A percentile compares a stretch with the other conserved stretches of the same genome.
These are phyloP conservation scores for Hippophae gyantsensis DNA, from an alignment of 306 rosid genomes.

Conservation along the genomic window DNA sequence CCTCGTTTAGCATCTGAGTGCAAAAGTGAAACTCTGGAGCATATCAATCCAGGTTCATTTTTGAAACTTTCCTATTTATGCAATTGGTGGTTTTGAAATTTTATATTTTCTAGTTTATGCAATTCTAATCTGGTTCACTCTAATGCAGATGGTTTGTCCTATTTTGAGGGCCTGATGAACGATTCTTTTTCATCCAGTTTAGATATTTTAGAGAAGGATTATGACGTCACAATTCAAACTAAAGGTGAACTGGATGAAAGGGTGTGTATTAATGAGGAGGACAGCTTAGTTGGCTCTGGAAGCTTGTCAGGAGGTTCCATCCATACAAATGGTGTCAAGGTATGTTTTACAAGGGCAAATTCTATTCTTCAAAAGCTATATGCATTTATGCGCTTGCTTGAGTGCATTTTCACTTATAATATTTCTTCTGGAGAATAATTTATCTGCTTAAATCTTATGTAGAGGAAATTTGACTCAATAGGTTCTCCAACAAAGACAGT, in stretches of 20 bases:
- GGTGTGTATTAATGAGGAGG: conserved; percentile 72
- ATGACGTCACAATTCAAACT: conserved; percentile 48
- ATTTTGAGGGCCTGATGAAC: conserved; percentile 74
- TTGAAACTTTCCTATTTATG: conserved; percentile 5
- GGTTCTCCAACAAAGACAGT: conserved; percentile 76
- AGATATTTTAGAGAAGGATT: conserved; percentile 64
- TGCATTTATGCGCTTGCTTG: not conserved
- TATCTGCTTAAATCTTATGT: conserved; percentile 10
- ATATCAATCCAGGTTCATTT: conserved; percentile 59
- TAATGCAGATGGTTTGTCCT: conserved; percentile 69
- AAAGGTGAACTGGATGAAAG: conserved; percentile 89
- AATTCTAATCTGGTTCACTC: conserved; percentile 7
- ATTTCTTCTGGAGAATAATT: conserved; percentile 4
- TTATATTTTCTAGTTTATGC: conserved; percentile 3
- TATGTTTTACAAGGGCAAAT: conserved; percentile 22
- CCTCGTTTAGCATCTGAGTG: conserved; percentile 66
- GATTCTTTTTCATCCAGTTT: conserved; percentile 53
- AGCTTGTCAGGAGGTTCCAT: conserved; percentile 63
- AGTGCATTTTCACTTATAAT: not conserved
- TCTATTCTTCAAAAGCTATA: not conserved
- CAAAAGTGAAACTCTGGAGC: conserved; percentile 51
- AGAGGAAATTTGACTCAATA: conserved; percentile 73
- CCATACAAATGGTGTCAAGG: conserved; percentile 64
- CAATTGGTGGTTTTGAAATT: conserved; percentile 3
- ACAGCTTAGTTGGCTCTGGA: conserved; percentile 77